Percentiles rank a stretch among this genome's conserved stretches.
Conservation (phyloP, 768 basidiomycete genomes). For the Hericium erinaceus region DNA sequence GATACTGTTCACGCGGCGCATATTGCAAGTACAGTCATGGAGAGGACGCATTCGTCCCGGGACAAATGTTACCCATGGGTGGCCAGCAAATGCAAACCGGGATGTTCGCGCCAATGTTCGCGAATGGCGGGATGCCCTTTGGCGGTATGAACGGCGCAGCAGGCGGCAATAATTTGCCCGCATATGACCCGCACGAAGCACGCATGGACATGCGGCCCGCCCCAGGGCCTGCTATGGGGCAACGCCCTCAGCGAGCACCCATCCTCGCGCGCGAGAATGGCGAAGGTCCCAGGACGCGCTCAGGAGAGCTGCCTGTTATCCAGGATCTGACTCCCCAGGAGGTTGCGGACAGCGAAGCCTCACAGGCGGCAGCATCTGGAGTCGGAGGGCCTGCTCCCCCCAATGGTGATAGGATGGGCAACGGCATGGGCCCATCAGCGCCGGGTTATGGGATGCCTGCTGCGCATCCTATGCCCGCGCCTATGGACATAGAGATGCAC, state of each 20-base stretch:
- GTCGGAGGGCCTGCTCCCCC: conserved; percentile 2
- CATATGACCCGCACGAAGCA: conserved; percentile 72
- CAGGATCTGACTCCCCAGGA: conserved; percentile 67
- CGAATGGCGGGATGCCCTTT: conserved; percentile 44
- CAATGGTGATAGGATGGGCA: conserved; percentile 1
- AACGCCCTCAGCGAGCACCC: conserved; percentile 42
- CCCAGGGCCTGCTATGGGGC: conserved; percentile 19
- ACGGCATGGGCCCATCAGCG: background rate
- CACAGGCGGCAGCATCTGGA: background rate
- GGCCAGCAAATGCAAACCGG: conserved; percentile 29
- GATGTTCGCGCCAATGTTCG: conserved; percentile 66
- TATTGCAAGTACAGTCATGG: conserved; percentile 91
- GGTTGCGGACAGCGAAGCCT: conserved; percentile 18
- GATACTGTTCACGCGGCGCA: conserved; percentile 83
- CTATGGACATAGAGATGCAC: conserved; percentile 19
- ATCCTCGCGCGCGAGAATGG: conserved; percentile 43
- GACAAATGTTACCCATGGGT: conserved; percentile 47
- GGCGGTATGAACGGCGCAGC: conserved; percentile 18
- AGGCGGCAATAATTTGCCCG: conserved; percentile 30
- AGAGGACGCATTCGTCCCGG: conserved; percentile 75
- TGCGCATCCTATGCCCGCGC: conserved; percentile 1
- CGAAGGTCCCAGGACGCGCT: conserved; percentile 26
- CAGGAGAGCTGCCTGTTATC: conserved; percentile 75
- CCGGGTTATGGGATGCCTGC: background rate
- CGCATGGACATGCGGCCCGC: conserved; percentile 70